Percentiles rank a stretch among this genome's conserved stretches.
These are phyloP conservation scores for Dendrothele bispora DNA, from an alignment of 768 basidiomycete species.

Conservation along the genomic window DNA sequence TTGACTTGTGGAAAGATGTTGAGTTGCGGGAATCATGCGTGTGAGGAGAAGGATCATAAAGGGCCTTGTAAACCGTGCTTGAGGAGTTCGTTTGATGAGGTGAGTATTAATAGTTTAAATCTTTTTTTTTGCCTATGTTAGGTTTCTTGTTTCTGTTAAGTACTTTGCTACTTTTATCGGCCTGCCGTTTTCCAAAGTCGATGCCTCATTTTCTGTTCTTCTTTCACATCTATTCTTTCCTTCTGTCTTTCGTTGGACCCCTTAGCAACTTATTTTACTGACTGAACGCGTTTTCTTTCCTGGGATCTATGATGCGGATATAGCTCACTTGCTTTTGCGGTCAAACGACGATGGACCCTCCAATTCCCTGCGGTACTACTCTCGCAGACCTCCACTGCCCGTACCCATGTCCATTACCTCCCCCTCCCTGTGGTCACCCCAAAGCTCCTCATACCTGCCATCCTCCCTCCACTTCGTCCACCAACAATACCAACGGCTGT, in stretches of 20 bases:
- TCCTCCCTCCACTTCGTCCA: no score
- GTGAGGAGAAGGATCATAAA: slow-evolving; percentile 79
- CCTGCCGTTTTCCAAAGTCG: no score
- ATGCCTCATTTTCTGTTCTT: no score
- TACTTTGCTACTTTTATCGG: no score
- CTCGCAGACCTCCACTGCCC: slow-evolving; percentile 72
- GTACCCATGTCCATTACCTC: slow-evolving; percentile 73
- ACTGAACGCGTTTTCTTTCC: background rate
- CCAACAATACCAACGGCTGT: slow-evolving; percentile 58
- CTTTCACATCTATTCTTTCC: no score
- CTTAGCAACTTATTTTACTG: no score
- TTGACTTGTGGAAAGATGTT: slow-evolving; percentile 74
- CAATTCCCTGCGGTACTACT: slow-evolving; percentile 85
- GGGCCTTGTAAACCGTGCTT: slow-evolving; percentile 83
- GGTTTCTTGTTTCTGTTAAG: background rate
- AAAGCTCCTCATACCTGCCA: slow-evolving; percentile 81
- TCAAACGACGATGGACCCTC: slow-evolving; percentile 84
- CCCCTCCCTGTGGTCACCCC: slow-evolving; percentile 81
- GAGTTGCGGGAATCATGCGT: slow-evolving; percentile 75
- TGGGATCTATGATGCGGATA: background rate
- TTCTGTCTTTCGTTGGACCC: no score
- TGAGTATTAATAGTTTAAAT: no score
- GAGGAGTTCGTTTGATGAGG: slow-evolving; percentile 91
- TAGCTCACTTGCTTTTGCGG: slow-evolving; percentile 83
- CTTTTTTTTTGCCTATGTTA: slow-evolving; percentile 15